Base-by-base conservation (phyloP, 352 stramenopile species). In the Aphanomyces cochlioides region DNA sequence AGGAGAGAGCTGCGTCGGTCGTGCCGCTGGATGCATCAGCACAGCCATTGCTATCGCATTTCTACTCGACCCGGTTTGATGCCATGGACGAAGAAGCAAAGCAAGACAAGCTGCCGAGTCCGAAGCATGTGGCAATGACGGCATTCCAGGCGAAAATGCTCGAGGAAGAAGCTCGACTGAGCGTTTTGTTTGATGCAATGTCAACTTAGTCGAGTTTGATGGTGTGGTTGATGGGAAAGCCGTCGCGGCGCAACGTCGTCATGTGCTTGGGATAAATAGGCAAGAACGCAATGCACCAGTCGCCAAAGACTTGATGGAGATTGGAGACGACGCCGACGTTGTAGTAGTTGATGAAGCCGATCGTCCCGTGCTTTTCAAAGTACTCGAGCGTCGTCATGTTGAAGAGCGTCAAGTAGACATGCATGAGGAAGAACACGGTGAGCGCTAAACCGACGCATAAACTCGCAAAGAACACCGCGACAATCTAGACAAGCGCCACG, bases 361-460 rank as follows among this genome's bases (percentile, higher is more conserved):
- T 78, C 37, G 92, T 76, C 15, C 84, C 78, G 34, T 85, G 84
- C 72, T 95, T 95, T 72, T 95, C 87, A 66, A 82, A 93, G 69
- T 90, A 93, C 78, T 95, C 87, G 50, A 95, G 75, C n/a, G 87
- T 95, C 63, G 80, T 93, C 71, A 80, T 89, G 70, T 93, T 95
- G 68, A 75, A 77, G 19, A 75, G 72, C 15, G 78, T 80, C 65
- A 95, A 83, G 69, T 79, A 86, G 37, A 95, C 47, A 66, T 95
- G 87, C 76, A 92, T 79, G 40, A 80, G n/a, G 72, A 81, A 90
- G 74, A 95, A 95, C 72, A 81, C 87, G 4, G 81, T 50, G 6
- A 95, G 69, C 37, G 86, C 87, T 1, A 83, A 45, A 13, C 85
- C 86, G 15, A 95, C 54, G 56, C 83, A 92, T 38, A 81, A 74